Evolutionary conservation across 805 yeast species (phyloP).

Genomic region (Jamesozyma spencerorum): DNA sequence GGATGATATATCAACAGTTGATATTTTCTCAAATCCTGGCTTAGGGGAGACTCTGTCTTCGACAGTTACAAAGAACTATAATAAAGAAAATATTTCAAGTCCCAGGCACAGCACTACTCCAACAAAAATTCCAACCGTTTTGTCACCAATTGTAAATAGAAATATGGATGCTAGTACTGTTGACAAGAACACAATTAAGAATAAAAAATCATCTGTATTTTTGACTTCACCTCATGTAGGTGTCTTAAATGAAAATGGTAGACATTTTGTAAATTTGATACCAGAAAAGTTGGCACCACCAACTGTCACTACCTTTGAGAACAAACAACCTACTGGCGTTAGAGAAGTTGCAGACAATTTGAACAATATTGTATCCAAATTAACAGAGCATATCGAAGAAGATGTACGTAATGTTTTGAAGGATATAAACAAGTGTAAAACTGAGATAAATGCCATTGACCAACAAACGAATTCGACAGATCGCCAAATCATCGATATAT

Average conservation of each 20-base stretch:
- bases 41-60: conserved; percentile 1
- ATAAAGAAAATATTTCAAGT: background rate
- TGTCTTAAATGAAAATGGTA: conserved; percentile 2
- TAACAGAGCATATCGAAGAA: conserved; percentile 2
- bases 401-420: background rate
- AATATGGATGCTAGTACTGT: background rate
- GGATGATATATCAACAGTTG: conserved; percentile 6
- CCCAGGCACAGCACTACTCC: conserved; percentile 1
- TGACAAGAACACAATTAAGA: background rate
- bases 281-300: background rate
- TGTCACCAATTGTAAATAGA: conserved; percentile 1
- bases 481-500: background rate
- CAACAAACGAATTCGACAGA: background rate
- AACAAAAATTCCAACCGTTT: background rate
- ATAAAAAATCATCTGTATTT: background rate
- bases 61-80: conserved; percentile 3
- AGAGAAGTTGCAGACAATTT: conserved; percentile 1
- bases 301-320: background rate
- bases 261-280: conserved; percentile 2
- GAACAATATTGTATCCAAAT: background rate
- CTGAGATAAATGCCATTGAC: background rate
- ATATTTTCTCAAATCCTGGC: conserved; percentile 2
- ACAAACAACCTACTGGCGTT: background rate
- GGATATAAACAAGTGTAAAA: background rate
- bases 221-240: conserved; percentile 3